Conservation (phyloP, 1,284 basidiomycete genomes). For the Lignosus rhinocerotis region DNA sequence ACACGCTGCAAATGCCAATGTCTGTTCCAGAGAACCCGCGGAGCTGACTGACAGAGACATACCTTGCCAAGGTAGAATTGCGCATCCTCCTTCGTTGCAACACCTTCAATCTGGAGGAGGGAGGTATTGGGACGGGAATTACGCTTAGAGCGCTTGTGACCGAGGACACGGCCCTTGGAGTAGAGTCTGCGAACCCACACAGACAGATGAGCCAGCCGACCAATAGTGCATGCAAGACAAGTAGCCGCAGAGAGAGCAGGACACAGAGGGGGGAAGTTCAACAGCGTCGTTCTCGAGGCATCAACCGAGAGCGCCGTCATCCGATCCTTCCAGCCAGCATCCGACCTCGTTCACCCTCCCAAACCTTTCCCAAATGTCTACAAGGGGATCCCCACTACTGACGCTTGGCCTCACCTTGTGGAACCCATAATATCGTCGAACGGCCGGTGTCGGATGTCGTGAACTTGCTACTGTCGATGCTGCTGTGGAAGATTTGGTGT, state of each 20-base stretch:
- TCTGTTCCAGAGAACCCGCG: neutral
- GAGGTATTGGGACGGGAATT: slow-evolving; percentile 96
- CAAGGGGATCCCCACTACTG: slow-evolving; percentile 10
- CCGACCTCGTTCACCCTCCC: slow-evolving; percentile 33
- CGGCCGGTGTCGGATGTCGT: slow-evolving; percentile 35
- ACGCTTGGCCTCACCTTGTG: slow-evolving; percentile 60
- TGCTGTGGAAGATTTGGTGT: slow-evolving; percentile 7
- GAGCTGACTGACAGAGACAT: slow-evolving; percentile 26
- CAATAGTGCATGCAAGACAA: neutral
- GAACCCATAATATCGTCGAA: slow-evolving; percentile 63
- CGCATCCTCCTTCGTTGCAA: slow-evolving; percentile 90
- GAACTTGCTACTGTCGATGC: slow-evolving; percentile 21
- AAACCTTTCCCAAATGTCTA: slow-evolving; percentile 17
- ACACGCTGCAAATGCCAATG: slow-evolving; percentile 64
- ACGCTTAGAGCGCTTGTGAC: slow-evolving; percentile 98
- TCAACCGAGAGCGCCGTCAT: slow-evolving; percentile 34
- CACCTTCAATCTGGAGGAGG: slow-evolving; percentile 97
- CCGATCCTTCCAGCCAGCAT: slow-evolving; percentile 36
- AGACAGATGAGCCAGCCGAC: slow-evolving; percentile 12
- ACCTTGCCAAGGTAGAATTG: slow-evolving; percentile 99
- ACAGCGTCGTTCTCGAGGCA: neutral
- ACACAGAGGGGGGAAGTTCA: neutral
- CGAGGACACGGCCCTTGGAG: slow-evolving; percentile 95
- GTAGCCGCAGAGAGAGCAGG: neutral
- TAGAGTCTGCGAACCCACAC: slow-evolving; percentile 70